Conservation (phyloP, 129 eudicot species). For the Helianthus tuberosus region DNA sequence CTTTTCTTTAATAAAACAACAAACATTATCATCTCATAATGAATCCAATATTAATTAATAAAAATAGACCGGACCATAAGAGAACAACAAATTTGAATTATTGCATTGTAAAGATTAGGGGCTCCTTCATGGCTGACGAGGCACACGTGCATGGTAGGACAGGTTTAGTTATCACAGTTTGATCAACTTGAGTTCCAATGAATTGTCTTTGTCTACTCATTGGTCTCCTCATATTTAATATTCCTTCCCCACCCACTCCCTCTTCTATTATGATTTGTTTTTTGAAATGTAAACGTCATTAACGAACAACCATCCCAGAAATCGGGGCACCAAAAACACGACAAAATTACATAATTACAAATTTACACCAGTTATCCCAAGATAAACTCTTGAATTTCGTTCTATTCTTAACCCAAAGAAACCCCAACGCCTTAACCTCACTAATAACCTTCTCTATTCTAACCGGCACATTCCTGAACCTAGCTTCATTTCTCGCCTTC, state of each 20-base stretch:
- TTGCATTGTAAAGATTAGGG: slow-evolving; percentile 5
- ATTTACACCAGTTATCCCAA: too few species aligned
- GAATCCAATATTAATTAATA: not conserved
- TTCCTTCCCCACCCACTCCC: not conserved
- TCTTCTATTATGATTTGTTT: not conserved
- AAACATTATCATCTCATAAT: not conserved
- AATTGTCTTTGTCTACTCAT: slow-evolving; percentile 26
- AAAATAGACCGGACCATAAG: slow-evolving; percentile 1
- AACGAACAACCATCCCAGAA: too few species aligned
- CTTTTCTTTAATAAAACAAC: not conserved
- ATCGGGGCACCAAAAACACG: too few species aligned
- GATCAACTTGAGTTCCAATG: slow-evolving; percentile 21
- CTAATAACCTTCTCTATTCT: too few species aligned
- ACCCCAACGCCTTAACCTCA: too few species aligned
- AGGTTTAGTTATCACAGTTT: slow-evolving; percentile 7
- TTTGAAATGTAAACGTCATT: too few species aligned
- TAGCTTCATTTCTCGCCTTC: too few species aligned
- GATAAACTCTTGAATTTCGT: too few species aligned
- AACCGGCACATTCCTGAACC: too few species aligned
- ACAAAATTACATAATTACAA: too few species aligned
- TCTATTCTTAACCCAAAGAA: too few species aligned
- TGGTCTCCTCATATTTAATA: slow-evolving; percentile 7
- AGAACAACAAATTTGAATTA: not conserved
- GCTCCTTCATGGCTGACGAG: slow-evolving; percentile 19
- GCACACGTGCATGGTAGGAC: slow-evolving; percentile 40